Evolutionary conservation across 2,329 filamentous ascomycete genomes (phyloP), one percentile per base, ranked within the genome.

Genomic region (Orbilia javanica): DNA sequence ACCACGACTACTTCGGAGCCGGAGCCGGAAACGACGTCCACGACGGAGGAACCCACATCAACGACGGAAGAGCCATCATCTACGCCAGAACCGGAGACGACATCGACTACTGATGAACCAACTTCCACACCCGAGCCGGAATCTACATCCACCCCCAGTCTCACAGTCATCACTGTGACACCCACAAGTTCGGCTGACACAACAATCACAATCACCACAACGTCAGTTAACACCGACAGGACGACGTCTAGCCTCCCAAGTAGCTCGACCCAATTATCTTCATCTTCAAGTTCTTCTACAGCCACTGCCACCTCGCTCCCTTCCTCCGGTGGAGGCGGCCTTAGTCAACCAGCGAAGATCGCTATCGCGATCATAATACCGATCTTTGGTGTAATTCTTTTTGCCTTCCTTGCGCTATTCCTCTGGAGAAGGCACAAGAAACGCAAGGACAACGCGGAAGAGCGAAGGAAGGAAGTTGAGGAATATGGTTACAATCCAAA

Each of bases 401-500:
- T 98, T 22, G 90, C 95, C 1, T 84, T 95, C 7, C 89, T 89
- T 2, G 92, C 90, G 5, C 87, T 97, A 29, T 94, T 92, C 84
- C 89, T 95, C 82, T 99, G 94, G 93, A 90, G 93, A 83, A 94
- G 90, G 86, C 91, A 94, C 79, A 97, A 96, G 86, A 90, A 92
- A 82, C 90, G 91, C 80, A 96, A 93, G 86, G 89, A 90, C 79
- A 92, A 91, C 13, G 93, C 96, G 83, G 96, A 97, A 83, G 90
- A 94, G 82, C 90, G 96, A 63, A 90, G 94, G 80, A 97, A 97
- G 86, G 96, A 99, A 85, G 94, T 97, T 10, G 95, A 98, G 84
- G 96, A 98, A 83, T 98, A 98, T 83, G 91, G 92, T 34, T 98
- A 94, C 87, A 98, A 98, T 84, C 96, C 96, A n/a, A 98, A 98